Conservation (phyloP, 2,329 filamentous ascomycete species). For the Arthrinium puccinioides region DNA sequence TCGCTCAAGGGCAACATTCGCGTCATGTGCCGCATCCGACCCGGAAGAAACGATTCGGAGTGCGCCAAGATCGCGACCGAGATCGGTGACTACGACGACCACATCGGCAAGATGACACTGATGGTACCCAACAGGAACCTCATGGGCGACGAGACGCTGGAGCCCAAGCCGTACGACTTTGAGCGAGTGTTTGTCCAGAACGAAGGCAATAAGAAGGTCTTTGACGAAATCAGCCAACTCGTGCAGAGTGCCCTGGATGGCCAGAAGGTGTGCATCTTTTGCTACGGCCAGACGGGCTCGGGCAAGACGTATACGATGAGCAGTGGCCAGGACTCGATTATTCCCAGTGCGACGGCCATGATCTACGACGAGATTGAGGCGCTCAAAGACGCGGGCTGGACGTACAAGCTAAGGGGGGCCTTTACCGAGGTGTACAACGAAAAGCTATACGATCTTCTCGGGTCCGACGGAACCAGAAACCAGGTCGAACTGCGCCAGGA, state of each 20-base stretch:
- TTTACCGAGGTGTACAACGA: constrained; percentile 99
- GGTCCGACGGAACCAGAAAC: constrained; percentile 60
- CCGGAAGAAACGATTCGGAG: constrained; percentile 52
- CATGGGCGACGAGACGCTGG: constrained; percentile 59
- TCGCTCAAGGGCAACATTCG: constrained; percentile 97
- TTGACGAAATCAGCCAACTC: constrained; percentile 92
- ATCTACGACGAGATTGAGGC: constrained; percentile 84
- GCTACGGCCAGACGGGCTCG: constrained; percentile 94
- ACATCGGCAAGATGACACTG: constrained; percentile 84
- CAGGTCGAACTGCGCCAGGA: constrained; percentile 92
- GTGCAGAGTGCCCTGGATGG: constrained; percentile 95
- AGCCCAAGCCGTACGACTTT: constrained; percentile 81
- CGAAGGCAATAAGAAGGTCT: constrained; percentile 77
- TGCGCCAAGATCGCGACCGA: constrained; percentile 65
- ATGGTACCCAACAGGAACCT: constrained; percentile 74
- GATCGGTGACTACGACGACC: constrained; percentile 53
- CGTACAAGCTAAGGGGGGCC: constrained; percentile 86
- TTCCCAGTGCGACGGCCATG: constrained; percentile 84
- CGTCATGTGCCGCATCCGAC: constrained; percentile 93
- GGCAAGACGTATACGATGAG: constrained; percentile 95
- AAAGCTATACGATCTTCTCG: constrained; percentile 82
- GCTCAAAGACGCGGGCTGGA: constrained; percentile 87
- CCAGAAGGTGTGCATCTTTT: constrained; percentile 98
- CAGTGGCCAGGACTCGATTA: constrained; percentile 76
- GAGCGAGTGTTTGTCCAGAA: constrained; percentile 83